Base-by-base conservation (phyloP, 2,329 filamentous ascomycete species). In the Paracoccidioides lutzii region DNA sequence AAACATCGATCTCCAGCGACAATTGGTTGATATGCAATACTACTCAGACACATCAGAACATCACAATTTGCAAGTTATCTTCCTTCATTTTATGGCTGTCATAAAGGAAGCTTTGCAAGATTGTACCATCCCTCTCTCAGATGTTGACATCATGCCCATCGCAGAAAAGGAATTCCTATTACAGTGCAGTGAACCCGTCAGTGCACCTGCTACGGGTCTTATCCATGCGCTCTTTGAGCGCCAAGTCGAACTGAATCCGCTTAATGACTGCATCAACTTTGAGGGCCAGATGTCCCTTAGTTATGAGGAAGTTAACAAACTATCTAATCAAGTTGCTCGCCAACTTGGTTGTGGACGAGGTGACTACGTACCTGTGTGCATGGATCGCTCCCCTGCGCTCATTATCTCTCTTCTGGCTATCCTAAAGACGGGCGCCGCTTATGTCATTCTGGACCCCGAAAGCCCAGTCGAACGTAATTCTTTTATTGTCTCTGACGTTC, bases 381-480 rank as follows among this genome's bases (percentile, higher is more conserved):
- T 58, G 35, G 46, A 42, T 14, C 43, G 49, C 9, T 58, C 56
- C 32, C 33, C 49, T 7, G 40, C 30, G 14, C 9, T 49, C 6
- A 46, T 54, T n/a, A 33, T 49, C 4, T 33, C 44, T 35, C 37
- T 57, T 5, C 48, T 54, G 37, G 56, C 56, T 12, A 50, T 57
- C 30, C n/a, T 54, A 28, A 57, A 57, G 46, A 32, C 53, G 6
- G 56, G 56, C 12, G 46, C 49, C 4, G 41, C 55, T 3, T 57
- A 57, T 35, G 53, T 57, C 28, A 54, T 52, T 41, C 45, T 57
- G 45, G 56, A 57, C 40, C 56, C 56, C 14, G 43, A 51, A 28
- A 40, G 49, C 4, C 35, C 56, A 6, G 12, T 10, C 3, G 52
- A 54, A 6, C 22, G 54, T 7, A 51, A 53, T 28, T 22, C 44